phyloP scores from a whole-genome alignment of 108 stramenopile species.

The Parmales sp. region DNA sequence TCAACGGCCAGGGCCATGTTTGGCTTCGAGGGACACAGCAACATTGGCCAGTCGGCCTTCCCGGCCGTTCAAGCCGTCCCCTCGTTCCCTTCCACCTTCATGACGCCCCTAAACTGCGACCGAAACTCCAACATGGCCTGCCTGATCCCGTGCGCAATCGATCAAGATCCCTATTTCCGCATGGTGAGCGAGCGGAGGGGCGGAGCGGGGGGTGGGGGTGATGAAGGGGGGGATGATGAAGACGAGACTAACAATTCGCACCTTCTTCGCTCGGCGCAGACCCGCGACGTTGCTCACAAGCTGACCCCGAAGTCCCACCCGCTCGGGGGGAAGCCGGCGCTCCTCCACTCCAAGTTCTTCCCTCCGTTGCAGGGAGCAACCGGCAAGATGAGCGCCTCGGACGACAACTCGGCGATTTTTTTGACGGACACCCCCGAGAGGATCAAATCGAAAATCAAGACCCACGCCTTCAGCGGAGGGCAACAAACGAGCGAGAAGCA shows the following conservation, averaged over 20 bases:
- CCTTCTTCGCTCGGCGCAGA: too few species aligned
- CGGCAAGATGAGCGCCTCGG: constrained; percentile 87
- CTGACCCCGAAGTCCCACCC: constrained; percentile 50
- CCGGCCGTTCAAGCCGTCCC: constrained; percentile 93
- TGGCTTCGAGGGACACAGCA: constrained; percentile 78
- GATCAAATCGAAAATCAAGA: constrained; percentile 75
- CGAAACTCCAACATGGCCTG: constrained; percentile 48
- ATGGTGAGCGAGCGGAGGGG: too few species aligned
- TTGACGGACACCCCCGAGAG: constrained; percentile 86
- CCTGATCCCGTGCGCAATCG: constrained; percentile 97
- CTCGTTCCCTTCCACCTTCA: constrained; percentile 85
- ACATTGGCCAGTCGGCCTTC: constrained; percentile 90
- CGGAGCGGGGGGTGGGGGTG: too few species aligned
- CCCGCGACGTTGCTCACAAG: constrained; percentile 93
- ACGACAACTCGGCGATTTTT: constrained; percentile 79
- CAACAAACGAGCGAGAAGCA: constrained; percentile 86
- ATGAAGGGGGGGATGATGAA: too few species aligned
- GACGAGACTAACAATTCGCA: too few species aligned
- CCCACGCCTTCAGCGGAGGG: constrained; percentile 85
- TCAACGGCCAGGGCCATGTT: constrained; percentile 90
- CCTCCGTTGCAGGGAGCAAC: constrained; percentile 89
- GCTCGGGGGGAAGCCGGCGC: constrained; percentile 76
- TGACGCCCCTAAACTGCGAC: constrained; percentile 46
- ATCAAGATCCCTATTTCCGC: constrained; percentile 99
- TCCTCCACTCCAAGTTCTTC: constrained; percentile 98